Evolutionary conservation across 1,284 basidiomycete genomes (phyloP), one percentile per base, ranked within the genome.

Genomic region (Takashimella tepidaria): DNA sequence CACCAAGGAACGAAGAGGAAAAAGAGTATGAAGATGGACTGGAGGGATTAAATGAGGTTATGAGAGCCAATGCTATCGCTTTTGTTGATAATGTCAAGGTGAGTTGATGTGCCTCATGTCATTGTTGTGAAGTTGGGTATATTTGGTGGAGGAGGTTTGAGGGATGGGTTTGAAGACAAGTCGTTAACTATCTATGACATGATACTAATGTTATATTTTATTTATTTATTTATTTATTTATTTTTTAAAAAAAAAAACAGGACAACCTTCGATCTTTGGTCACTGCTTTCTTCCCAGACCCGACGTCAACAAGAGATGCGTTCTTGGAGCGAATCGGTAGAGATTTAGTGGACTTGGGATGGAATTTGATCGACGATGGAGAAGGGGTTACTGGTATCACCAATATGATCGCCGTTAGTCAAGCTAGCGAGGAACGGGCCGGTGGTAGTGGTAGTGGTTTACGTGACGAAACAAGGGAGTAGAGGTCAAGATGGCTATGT

Each of bases 51-150:
- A 60, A 63, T 22, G 44, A 55, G 2, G 57, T 61, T 5, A 56
- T 69, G 42, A 66, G 68, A 41, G 58, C 54, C 44, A 67, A 72
- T 53, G 65, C 67, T 0, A 53, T 59, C 4, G 69, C 70, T 1
- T 72, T 74, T 45, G 58, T 72, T 4, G 57, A 68, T n/a, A 74
- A 72, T 51, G 69, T 74, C 53, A 63, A 60, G 56, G 83, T 83
- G 58, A 66, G 76, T 59, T 20, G 25, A 43, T 25, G 41, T 11
- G 20, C 26, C n/a, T n/a, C n/a, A n/a, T n/a, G n/a, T n/a, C n/a
- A n/a, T n/a, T n/a, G n/a, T n/a, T n/a, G n/a, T n/a, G n/a, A n/a
- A n/a, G n/a, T n/a, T n/a, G n/a, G n/a, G n/a, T n/a, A n/a, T n/a
- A n/a, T n/a, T n/a, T n/a, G n/a, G n/a, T n/a, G n/a, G n/a, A n/a